Conservation (phyloP, 495 filamentous ascomycete genomes). For the Thermochaetoides thermophila region DNA sequence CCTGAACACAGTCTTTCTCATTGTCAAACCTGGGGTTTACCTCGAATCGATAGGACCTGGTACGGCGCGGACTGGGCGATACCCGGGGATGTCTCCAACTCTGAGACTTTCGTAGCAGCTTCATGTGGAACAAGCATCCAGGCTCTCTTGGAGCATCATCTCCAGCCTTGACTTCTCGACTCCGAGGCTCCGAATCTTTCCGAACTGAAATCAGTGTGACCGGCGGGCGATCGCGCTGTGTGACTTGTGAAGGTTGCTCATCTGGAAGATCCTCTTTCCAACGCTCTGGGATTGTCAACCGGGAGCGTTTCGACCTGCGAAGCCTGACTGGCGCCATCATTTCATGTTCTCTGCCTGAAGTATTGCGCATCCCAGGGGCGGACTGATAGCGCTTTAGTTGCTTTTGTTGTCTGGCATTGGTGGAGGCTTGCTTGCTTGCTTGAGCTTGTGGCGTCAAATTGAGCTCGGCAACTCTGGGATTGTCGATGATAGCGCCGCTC, state of each 20-base stretch:
- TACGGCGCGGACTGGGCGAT: too few relatives aligned
- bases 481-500: too few relatives aligned
- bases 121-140: neutral
- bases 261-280: constrained; percentile 7
- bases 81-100: constrained; percentile 11
- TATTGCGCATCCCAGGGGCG: constrained; percentile 12
- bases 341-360: too few relatives aligned
- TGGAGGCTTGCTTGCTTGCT: neutral
- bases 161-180: too few relatives aligned
- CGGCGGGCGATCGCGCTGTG: too few relatives aligned
- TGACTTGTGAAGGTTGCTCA: constrained; percentile 3
- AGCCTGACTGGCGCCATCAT: too few relatives aligned
- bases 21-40: too few relatives aligned
- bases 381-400: constrained; percentile 12
- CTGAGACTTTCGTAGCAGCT: neutral
- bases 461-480: constrained; percentile 4
- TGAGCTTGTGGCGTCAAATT: constrained; percentile 10
- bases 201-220: too few relatives aligned
- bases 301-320: constrained; percentile 11
- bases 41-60: too few relatives aligned
- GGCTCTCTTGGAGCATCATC: neutral
- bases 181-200: too few relatives aligned
- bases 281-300: constrained; percentile 8
- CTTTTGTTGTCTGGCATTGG: neutral
- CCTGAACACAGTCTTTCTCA: too few relatives aligned